A percentile compares a stretch with the other conserved stretches of the same genome.
Conservation (phyloP, 352 stramenopile species). For the Nothophytophthora sp. region DNA sequence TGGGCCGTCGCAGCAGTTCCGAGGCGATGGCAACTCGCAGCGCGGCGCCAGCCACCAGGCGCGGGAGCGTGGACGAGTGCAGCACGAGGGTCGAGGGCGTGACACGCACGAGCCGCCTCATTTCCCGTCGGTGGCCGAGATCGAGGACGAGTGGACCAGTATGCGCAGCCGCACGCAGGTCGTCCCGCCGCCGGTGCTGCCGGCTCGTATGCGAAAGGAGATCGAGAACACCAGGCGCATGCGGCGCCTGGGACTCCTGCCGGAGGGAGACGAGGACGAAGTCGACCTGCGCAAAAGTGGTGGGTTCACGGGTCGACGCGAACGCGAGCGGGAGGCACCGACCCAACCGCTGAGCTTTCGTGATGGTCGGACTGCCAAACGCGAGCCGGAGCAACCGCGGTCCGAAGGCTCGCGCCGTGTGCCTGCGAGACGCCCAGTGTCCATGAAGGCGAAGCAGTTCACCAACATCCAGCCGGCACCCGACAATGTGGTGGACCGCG, state of each 20-base stretch:
- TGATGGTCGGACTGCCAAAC: conserved; percentile 18
- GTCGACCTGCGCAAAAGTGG: conserved; percentile 22
- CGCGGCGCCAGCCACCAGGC: too few species aligned
- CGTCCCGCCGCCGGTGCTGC: conserved; percentile 38
- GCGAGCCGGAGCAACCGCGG: conserved; percentile 9
- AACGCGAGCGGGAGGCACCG: conserved; percentile 8
- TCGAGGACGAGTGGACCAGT: conserved; percentile 46
- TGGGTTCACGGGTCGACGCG: conserved; percentile 19
- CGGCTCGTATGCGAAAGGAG: conserved; percentile 37
- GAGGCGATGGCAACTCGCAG: too few species aligned
- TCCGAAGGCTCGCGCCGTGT: conserved; percentile 16
- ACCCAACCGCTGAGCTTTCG: conserved; percentile 17
- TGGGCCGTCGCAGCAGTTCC: too few species aligned
- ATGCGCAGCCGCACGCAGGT: conserved; percentile 40
- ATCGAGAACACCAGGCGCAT: conserved; percentile 68
- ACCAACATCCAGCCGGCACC: conserved; percentile 60
- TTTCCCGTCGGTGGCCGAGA: conserved; percentile 25
- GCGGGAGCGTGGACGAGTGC: neutral
- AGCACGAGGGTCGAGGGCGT: too few species aligned
- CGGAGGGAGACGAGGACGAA: conserved; percentile 45
- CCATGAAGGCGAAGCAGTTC: conserved; percentile 70
- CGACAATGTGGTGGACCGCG: conserved; percentile 67
- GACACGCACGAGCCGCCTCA: conserved; percentile 13
- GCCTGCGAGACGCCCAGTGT: conserved; percentile 37
- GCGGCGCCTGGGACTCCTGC: conserved; percentile 49